Evolutionary conservation across 2,329 filamentous ascomycete genomes (phyloP).

Genomic region (Didymella pomorum): DNA sequence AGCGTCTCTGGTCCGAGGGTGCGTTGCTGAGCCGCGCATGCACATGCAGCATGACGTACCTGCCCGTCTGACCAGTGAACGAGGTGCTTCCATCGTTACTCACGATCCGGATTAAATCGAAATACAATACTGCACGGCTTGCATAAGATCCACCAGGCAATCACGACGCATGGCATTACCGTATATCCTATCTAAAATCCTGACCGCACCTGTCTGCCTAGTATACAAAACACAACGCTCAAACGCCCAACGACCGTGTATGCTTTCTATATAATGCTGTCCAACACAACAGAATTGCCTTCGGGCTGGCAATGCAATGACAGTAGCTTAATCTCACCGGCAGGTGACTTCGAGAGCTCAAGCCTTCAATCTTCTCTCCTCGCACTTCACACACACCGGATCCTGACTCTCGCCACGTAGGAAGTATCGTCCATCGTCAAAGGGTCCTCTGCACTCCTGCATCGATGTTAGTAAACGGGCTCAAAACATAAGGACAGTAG

Average conservation of each 20-base stretch:
- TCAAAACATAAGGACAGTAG: not conserved
- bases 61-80: no score
- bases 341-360: constrained; percentile 36
- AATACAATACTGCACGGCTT: no score
- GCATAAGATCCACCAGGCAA: no score
- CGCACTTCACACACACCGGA: constrained; percentile 69
- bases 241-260: not conserved
- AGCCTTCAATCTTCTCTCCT: constrained; percentile 69
- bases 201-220: not conserved
- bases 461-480: constrained; percentile 17
- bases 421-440: constrained; percentile 70
- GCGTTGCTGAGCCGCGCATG: no score
- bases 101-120: no score
- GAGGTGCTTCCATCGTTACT: no score
- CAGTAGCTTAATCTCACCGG: not conserved
- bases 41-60: no score
- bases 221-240: not conserved
- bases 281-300: not conserved
- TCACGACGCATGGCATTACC: not conserved
- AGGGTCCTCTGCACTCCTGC: constrained; percentile 66
- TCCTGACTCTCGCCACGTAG: constrained; percentile 65
- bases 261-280: not conserved
- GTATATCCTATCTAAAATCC: not conserved
- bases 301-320: not conserved
- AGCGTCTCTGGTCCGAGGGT: no score